Evolutionary conservation across 768 basidiomycete species (phyloP), one percentile per base, ranked within the genome.

Genomic region (Imleria badia): DNA sequence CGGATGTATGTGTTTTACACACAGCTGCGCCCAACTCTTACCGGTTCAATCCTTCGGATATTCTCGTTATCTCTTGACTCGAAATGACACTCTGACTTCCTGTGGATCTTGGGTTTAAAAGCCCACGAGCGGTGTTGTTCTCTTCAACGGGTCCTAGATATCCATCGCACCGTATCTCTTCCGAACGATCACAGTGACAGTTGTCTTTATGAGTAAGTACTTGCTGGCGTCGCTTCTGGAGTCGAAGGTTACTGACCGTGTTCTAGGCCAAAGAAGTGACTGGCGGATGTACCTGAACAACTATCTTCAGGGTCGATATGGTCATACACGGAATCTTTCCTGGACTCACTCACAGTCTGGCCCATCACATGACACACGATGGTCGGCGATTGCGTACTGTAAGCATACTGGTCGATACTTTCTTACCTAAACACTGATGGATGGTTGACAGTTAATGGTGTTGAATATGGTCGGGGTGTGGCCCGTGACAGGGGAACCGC

Each of bases 281-380:
- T 69, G 66, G 67, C 43, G 68, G 17, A 59, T 69, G 68, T 54
- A 61, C 38, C 42, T 69, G 30, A 69, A 69, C 48, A 69, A 69
- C 61, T 69, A 42, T 33, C 67, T 71, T 34, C 70, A 69, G 51
- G 63, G 59, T 7, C 65, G 69, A 55, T 70, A 70, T 45, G 68
- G 68, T 17, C 70, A 67, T 30, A 65, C 67, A n/a, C 53, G 48
- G 51, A 7, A 51, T 19, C 56, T 71, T 33, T 40, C 65, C n/a
- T 69, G 68, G 68, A 14, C 61, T 8, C 8, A 44, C 40, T 4
- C 56, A 30, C 65, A 58, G 23, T 54, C 57, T 22, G 68, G 68
- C 20, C 58, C 69, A 22, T 48, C 59, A 30, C 59, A 69, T 29
- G 50, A 68, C 8, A 58, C 67, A 22, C 59, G 53, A 43, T 69